These are phyloP conservation scores for Verticillium longisporum DNA, from an alignment of 2,329 filamentous ascomycete genomes.

Conservation along the genomic window DNA sequence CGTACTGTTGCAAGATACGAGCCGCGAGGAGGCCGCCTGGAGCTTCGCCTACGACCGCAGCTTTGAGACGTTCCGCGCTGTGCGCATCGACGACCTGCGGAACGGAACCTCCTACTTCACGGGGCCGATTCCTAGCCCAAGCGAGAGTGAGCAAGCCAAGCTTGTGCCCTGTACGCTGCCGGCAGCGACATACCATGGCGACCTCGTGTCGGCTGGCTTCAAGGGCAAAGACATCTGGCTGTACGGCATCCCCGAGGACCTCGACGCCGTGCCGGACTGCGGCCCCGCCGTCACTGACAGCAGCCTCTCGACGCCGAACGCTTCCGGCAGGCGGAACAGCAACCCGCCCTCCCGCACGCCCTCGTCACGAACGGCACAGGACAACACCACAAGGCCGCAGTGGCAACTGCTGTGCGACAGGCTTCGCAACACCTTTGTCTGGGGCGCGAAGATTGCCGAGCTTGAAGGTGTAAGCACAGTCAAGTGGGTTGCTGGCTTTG, in stretches of 20 bases:
- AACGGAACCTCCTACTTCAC: slow-evolving; percentile 77
- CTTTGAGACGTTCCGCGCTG: slow-evolving; percentile 71
- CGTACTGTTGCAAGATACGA: slow-evolving; percentile 57
- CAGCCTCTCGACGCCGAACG: slow-evolving; percentile 13
- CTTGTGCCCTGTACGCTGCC: slow-evolving; percentile 63
- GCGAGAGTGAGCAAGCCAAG: slow-evolving; percentile 45
- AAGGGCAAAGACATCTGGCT: slow-evolving; percentile 68
- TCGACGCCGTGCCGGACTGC: slow-evolving; percentile 52
- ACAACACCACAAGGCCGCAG: slow-evolving; percentile 39
- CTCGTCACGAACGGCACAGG: slow-evolving; percentile 24
- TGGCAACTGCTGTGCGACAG: slow-evolving; percentile 66
- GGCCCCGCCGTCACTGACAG: slow-evolving; percentile 20
- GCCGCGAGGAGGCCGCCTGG: slow-evolving; percentile 62
- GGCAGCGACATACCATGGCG: slow-evolving; percentile 60
- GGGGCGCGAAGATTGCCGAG: slow-evolving; percentile 58
- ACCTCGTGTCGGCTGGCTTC: slow-evolving; percentile 69
- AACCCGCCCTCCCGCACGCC: slow-evolving; percentile 32
- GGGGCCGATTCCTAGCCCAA: slow-evolving; percentile 51
- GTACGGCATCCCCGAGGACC: slow-evolving; percentile 68
- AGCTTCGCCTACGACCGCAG: slow-evolving; percentile 71
- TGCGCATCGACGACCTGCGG: slow-evolving; percentile 66
- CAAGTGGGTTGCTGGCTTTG: slow-evolving; percentile 61
- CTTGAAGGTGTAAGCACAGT: slow-evolving; percentile 61
- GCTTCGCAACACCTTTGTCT: slow-evolving; percentile 62
- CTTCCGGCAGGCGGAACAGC: slow-evolving; percentile 29